These are phyloP conservation scores for Maudiozyma humilis DNA, from an alignment of 1,139 yeast genomes.

Conservation along the genomic window DNA sequence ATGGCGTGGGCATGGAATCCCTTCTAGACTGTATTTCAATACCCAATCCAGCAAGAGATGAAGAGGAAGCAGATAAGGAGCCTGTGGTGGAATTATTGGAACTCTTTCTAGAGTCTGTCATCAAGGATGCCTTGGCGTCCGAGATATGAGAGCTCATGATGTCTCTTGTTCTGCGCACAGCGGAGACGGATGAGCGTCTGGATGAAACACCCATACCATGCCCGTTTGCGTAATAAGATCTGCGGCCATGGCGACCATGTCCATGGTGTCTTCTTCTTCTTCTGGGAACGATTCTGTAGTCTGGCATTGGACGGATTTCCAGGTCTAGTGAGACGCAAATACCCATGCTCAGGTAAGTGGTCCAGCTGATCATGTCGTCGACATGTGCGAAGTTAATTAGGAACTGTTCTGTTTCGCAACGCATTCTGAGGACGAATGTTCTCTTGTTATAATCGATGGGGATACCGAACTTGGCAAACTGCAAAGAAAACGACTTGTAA, in stretches of 20 bases:
- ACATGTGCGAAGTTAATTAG: constrained; percentile 47
- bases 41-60: neutral
- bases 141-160: constrained; percentile 2
- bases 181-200: neutral
- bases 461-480: constrained; percentile 59
- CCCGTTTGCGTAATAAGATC: neutral
- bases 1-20: neutral
- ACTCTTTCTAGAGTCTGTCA: constrained; percentile 1
- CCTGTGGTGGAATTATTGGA: neutral
- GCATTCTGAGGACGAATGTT: constrained; percentile 44
- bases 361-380: constrained; percentile 60
- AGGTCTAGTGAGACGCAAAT: constrained; percentile 59
- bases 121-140: neutral
- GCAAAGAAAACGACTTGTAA: constrained; percentile 54
- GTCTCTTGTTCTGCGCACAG: constrained; percentile 1
- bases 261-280: constrained; percentile 38
- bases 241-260: constrained; percentile 13
- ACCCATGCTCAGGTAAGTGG: constrained; percentile 50
- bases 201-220: neutral
- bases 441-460: constrained; percentile 52
- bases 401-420: constrained; percentile 64
- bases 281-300: constrained; percentile 66
- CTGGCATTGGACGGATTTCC: constrained; percentile 51
- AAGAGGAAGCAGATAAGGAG: neutral
- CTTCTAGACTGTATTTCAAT: neutral